Base-by-base conservation (phyloP, 257 asterid species). In the Nicotiana sylvestris region DNA sequence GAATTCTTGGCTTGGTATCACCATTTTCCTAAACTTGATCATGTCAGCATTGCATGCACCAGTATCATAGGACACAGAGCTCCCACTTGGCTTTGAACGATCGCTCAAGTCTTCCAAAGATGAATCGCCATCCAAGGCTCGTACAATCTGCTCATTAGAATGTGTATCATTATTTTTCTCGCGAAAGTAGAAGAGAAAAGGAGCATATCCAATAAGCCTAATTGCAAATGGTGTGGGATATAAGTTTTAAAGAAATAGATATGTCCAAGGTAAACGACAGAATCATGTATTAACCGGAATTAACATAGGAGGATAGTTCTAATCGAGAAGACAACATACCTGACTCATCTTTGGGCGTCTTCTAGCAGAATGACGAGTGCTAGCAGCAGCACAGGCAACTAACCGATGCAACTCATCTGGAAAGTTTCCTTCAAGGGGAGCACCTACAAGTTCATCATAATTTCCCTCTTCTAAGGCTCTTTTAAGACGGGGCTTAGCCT, bases 281-380 rank as follows among this genome's bases (percentile, higher is more conserved):
- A 74, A 74, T 39, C 43, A 74, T 74, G 62, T 15, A 49, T 39
- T 8, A 51, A 49, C 39, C 64, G 4, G 43, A 49, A 17, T 46
- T 25, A 72, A 46, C 37, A 72, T 10, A 37, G 57, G 78, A 46
- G 60, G 60, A 62, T 65, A 64, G 29, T 4, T 62, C 58, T 37
- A 81, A 25, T 32, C 66, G 2, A 11, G 46, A 77, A 6, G 46
- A 25, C 5, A 9, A 46, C 30, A 43, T 83, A 91, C 98, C 93
- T 93, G 99, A 84, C 97, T 92, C 99, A 96, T 96, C 83, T 87
- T 94, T 9, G 99, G 98, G 43, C 99, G 99, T 84, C 93, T 88
- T 85, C 94, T 87, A 6, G 98, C 97, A 3, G 98, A 96, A 88
- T 96, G 96, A 10, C 97, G 99, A 79, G 93, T 88, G 70, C 95